Conservation (phyloP, 495 filamentous ascomycete genomes). For the Monascus purpureus region DNA sequence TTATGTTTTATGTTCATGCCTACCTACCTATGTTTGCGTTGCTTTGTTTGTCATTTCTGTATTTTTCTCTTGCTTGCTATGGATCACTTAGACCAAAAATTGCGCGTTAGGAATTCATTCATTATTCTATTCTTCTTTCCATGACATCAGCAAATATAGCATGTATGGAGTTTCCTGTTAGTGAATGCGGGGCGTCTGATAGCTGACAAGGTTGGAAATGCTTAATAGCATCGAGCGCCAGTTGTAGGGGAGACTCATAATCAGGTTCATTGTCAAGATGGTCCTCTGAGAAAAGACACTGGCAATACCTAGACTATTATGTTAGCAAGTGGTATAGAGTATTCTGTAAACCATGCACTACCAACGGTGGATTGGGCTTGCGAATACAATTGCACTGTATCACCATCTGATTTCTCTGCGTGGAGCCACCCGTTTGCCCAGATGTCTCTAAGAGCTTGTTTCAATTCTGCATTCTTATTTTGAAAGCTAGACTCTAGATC, state of each 20-base stretch:
- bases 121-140: too few relatives aligned
- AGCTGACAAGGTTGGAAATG: conserved; percentile 8
- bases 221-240: conserved; percentile 8
- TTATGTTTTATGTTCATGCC: too few relatives aligned
- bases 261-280: conserved; percentile 5
- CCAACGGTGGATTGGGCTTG: conserved; percentile 11
- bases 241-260: conserved; percentile 8
- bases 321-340: conserved; percentile 6
- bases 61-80: too few relatives aligned
- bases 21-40: too few relatives aligned
- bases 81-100: too few relatives aligned
- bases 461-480: conserved; percentile 4
- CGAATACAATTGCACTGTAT: conserved; percentile 8
- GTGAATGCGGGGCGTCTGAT: conserved; percentile 6
- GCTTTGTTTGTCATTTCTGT: too few relatives aligned
- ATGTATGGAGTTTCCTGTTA: conserved; percentile 6
- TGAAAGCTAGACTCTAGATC: conserved; percentile 6
- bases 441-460: conserved; percentile 6
- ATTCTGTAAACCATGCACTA: conserved; percentile 6
- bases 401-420: conserved; percentile 4
- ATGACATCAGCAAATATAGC: too few relatives aligned
- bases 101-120: too few relatives aligned
- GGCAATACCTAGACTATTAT: conserved; percentile 8
- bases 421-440: conserved; percentile 13
- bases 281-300: conserved; percentile 7